phyloP scores from a whole-genome alignment of 164 flowering plant genomes.

The Cinnamomum chago region DNA sequence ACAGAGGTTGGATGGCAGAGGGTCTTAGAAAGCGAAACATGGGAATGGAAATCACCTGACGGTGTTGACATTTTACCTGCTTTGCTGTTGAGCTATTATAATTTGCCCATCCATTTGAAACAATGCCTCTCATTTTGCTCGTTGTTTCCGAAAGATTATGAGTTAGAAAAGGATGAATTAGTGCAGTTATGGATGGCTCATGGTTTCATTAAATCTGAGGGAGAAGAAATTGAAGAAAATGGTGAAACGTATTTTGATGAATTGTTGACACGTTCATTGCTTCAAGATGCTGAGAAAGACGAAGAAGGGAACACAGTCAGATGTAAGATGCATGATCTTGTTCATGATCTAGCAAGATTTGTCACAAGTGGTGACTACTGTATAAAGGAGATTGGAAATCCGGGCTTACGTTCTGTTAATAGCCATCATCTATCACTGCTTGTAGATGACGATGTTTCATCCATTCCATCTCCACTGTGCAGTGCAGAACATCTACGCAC shows the following conservation, averaged over 20 bases:
- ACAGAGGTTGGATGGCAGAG: slow-evolving; percentile 10
- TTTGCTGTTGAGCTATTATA: slow-evolving; percentile 15
- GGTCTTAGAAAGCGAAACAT: slow-evolving; percentile 9
- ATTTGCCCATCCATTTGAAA: slow-evolving; percentile 17
- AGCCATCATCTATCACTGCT: background rate
- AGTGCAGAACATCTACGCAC: slow-evolving; percentile 6
- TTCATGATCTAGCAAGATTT: slow-evolving; percentile 7
- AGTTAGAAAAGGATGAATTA: slow-evolving; percentile 5
- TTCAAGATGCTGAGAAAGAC: background rate
- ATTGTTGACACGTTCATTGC: slow-evolving; percentile 5
- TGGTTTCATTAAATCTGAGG: slow-evolving; percentile 10
- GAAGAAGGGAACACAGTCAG: background rate
- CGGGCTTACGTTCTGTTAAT: background rate
- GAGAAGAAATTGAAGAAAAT: slow-evolving; percentile 1
- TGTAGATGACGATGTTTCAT: background rate
- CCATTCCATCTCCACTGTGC: background rate
- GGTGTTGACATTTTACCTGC: slow-evolving; percentile 7
- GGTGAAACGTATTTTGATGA: slow-evolving; percentile 13
- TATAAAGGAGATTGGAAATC: background rate
- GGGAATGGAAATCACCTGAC: slow-evolving; percentile 8
- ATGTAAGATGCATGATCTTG: slow-evolving; percentile 10
- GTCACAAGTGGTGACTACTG: background rate
- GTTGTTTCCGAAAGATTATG: slow-evolving; percentile 17
- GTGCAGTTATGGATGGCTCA: slow-evolving; percentile 22
- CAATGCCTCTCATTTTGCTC: slow-evolving; percentile 23